phyloP scores from a whole-genome alignment of 2,329 filamentous ascomycete species.

The Scleromitrula shiraiana region DNA sequence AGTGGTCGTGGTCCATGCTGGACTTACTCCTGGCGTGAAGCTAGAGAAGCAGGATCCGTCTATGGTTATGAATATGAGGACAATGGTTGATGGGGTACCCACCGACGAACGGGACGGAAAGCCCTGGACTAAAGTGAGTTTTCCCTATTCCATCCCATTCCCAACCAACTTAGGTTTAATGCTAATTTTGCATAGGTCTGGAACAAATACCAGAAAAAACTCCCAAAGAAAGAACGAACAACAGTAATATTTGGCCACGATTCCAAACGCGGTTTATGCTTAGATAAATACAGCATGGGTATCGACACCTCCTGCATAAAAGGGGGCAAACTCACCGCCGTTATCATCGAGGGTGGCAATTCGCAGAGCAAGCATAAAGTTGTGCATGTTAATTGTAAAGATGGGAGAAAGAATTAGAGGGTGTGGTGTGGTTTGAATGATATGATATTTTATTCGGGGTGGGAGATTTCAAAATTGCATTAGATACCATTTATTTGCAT shows the following conservation, averaged over 20 bases:
- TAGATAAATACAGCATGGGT: constrained; percentile 68
- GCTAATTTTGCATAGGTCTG: constrained; percentile 37
- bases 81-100: constrained; percentile 30
- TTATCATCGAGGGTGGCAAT: constrained; percentile 59
- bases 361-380: constrained; percentile 26
- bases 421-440: too few species aligned
- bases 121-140: constrained; percentile 27
- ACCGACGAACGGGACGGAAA: constrained; percentile 23
- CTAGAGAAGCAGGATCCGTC: constrained; percentile 66
- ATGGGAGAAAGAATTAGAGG: constrained; percentile 14
- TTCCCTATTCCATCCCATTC: not conserved
- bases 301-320: constrained; percentile 77
- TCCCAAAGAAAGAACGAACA: constrained; percentile 35
- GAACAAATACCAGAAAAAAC: constrained; percentile 41
- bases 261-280: constrained; percentile 59
- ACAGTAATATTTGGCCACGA: constrained; percentile 89
- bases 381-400: constrained; percentile 26
- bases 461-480: not conserved
- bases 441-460: not conserved
- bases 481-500: constrained; percentile 1
- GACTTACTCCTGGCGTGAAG: constrained; percentile 67
- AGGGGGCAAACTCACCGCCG: constrained; percentile 66
- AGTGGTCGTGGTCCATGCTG: constrained; percentile 75
- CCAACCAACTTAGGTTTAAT: not conserved
- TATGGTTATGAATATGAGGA: constrained; percentile 89